A percentile compares a stretch with the other conserved stretches of the same genome.
Evolutionary conservation across 225 moss, liverwort and hornwort genomes (phyloP).

Genomic region (Polytrichum formosum): DNA sequence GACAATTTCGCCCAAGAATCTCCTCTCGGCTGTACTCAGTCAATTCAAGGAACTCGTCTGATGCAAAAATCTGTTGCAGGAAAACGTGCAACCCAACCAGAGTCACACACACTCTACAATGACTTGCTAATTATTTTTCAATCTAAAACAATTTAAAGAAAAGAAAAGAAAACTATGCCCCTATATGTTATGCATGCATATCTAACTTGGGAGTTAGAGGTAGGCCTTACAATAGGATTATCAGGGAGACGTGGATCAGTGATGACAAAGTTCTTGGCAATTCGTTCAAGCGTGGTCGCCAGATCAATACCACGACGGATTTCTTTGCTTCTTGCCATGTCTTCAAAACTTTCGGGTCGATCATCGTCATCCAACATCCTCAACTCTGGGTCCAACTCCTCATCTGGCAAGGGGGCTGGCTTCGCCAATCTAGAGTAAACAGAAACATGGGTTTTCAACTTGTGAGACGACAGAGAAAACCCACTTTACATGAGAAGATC

Average conservation of each 20-base stretch:
- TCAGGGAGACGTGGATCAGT: constrained; percentile 96
- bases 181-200: no score
- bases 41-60: constrained; percentile 92
- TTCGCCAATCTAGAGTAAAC: constrained; percentile 32
- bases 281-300: constrained; percentile 93
- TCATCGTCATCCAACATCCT: constrained; percentile 59
- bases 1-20: constrained; percentile 84
- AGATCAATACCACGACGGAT: constrained; percentile 89
- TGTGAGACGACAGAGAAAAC: no score
- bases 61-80: constrained; percentile 74
- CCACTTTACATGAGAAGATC: no score
- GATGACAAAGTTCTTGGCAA: constrained; percentile 94
- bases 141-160: no score
- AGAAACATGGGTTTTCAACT: not conserved
- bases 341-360: constrained; percentile 64
- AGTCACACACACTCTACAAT: not conserved
- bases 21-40: constrained; percentile 90
- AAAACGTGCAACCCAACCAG: not conserved
- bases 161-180: no score
- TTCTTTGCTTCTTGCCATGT: constrained; percentile 59
- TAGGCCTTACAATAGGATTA: constrained; percentile 77
- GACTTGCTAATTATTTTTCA: no score
- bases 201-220: no score
- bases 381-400: constrained; percentile 50
- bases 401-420: constrained; percentile 26